Base-by-base conservation (phyloP, 2,329 filamentous ascomycete species). In the Fonsecaea erecta region DNA sequence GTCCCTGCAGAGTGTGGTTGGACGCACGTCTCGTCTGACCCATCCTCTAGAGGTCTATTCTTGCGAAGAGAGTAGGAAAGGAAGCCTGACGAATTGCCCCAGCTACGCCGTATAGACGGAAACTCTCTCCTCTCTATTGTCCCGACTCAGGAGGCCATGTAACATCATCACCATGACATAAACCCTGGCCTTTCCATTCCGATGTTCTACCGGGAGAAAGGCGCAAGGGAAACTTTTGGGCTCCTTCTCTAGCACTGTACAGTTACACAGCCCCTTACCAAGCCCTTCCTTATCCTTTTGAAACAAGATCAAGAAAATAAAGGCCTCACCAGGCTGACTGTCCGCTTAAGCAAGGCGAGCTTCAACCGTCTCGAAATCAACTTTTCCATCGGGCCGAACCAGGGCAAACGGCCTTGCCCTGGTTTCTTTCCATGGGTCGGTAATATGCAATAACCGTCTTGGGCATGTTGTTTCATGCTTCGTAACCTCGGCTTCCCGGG, bases 171-270 rank as follows among this genome's bases (percentile, higher is more conserved):
- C 43, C 18, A 7, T 52, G 28, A 35, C 43, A 35, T 52, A 52
- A n/a, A 37, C 9, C 3, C 16, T 32, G 16, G 28, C 32, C 8
- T 18, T 18, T 35, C n/a, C 40, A n/a, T 24, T 48, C 57, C 57
- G 57, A 60, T 28, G 46, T 60, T 60, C 43, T 60, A 60, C 57
- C 57, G 57, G 57, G 5, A 46, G 43, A 2, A 7, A 24, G n/a
- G n/a, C n/a, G n/a, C n/a, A 59, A 14, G 14, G 40, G 28, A 18
- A 35, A 35, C 32, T 51, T 24, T 24, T 4, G 40, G 18, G 28
- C 21, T 35, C 24, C 18, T 21, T 37, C n/a, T 58, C 37, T 58
- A n/a, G 37, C 24, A 7, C 21, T 30, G 14, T 57, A 18, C 18
- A 8, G n/a, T 40, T 57, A n/a, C 24, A 37, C 16, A 21, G n/a